Conservation (phyloP, 1,284 basidiomycete species). For the Tranzscheliella williamsii region DNA sequence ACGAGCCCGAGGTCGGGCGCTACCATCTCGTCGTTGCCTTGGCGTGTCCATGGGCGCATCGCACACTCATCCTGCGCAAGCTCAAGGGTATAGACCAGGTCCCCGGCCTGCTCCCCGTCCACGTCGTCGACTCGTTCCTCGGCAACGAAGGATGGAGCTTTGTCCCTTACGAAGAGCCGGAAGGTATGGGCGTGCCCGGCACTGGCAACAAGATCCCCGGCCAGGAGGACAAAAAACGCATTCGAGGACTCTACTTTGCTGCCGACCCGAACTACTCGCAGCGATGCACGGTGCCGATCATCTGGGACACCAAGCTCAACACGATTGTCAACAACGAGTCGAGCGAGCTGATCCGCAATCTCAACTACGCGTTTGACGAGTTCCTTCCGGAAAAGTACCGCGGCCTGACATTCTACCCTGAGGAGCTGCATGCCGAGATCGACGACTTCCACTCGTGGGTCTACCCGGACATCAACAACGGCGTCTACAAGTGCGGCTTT, state of each 20-base stretch:
- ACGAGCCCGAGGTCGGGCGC: conserved; percentile 78
- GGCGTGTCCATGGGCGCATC: conserved; percentile 81
- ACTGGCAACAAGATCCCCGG: conserved; percentile 53
- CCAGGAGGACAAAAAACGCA: conserved; percentile 66
- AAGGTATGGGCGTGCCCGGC: conserved; percentile 36
- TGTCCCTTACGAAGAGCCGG: conserved; percentile 62
- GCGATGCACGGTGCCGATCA: conserved; percentile 68
- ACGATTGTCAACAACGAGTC: conserved; percentile 82
- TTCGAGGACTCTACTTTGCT: conserved; percentile 83
- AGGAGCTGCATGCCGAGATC: conserved; percentile 72
- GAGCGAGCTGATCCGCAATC: conserved; percentile 74
- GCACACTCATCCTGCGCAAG: conserved; percentile 82
- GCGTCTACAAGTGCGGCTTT: conserved; percentile 84
- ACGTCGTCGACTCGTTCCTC: conserved; percentile 79
- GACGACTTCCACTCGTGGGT: conserved; percentile 87
- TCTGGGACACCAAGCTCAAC: conserved; percentile 88
- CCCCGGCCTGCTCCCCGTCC: conserved; percentile 67
- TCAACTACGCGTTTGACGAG: conserved; percentile 68
- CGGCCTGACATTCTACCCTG: conserved; percentile 69
- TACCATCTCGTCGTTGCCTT: conserved; percentile 54
- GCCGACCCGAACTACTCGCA: conserved; percentile 67
- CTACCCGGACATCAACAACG: conserved; percentile 62
- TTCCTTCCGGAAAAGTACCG: conserved; percentile 44
- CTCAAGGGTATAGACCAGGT: conserved; percentile 88
- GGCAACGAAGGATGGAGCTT: conserved; percentile 86